Base-by-base conservation (phyloP, 179 eudicot species). In the Monotropa hypopitys region DNA sequence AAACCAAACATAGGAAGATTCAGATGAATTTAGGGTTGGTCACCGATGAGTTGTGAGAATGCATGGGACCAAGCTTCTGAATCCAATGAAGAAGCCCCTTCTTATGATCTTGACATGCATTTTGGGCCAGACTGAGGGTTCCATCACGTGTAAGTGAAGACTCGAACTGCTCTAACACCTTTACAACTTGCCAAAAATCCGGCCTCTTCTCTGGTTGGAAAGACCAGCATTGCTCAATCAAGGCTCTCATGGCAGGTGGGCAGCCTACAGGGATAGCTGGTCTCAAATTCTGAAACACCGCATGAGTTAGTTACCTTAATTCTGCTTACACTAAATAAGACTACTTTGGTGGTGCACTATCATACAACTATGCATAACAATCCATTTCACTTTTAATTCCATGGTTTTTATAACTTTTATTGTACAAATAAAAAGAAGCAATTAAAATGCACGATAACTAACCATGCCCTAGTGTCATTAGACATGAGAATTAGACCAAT, bases 201-300 rank as follows among this genome's bases (percentile, higher is more conserved):
- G 94, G 98, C 86, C 98, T 90, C 72, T 90, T 92, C 23, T 94
- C 96, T 0, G 94, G 93, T 43, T 85, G 88, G 43, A 80, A n/a
- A 38, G 88, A 90, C 98, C 97, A 94, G 75, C 98, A 92, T 84
- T 90, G 98, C 79, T 92, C 96, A 18, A 94, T 92, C 72, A 94
- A 77, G 46, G 96, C 93, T 85, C 78, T 85, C 96, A 94, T 88
- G 30, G 91, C 87, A 43, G 88, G 81, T 5, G 91, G 92, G 70
- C 98, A 92, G 78, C 83, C 87, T 59, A 49, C 75, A 0, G 98
- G 96, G 74, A 90, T 77, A 26, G 82, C 56, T 28, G 97, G 97
- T 65, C 97, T 86, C 87, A 88, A 43, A 82, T 92, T 90, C 97
- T 94, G 90, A 79, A 85, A 88, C 35, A 7, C 54, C 7, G 63